Conservation (phyloP, 129 eudicot genomes). For the Tagetes erecta region DNA sequence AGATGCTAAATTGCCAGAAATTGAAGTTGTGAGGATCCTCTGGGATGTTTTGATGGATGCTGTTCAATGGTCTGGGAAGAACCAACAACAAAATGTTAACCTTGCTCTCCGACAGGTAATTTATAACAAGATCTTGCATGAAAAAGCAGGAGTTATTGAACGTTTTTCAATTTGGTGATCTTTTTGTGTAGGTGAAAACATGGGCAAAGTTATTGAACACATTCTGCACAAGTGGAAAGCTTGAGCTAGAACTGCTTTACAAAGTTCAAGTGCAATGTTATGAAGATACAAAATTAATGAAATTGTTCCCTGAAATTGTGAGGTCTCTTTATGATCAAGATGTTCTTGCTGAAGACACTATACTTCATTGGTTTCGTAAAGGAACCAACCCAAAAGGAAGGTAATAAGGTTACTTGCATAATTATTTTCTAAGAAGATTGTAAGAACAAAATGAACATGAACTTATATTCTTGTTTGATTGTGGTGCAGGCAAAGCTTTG, state of each 20-base stretch:
- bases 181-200: conserved; percentile 57
- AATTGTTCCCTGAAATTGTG: conserved; percentile 82
- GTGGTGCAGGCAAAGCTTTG: conserved; percentile 80
- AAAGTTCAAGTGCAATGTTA: conserved; percentile 90
- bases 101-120: conserved; percentile 87
- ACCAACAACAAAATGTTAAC: conserved; percentile 98
- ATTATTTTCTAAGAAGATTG: not conserved
- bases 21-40: conserved; percentile 79
- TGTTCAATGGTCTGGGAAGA: conserved; percentile 99
- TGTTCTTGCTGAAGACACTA: conserved; percentile 93
- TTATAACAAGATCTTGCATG: not conserved
- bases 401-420: conserved; percentile 29
- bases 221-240: conserved; percentile 79
- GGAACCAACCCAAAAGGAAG: conserved; percentile 98
- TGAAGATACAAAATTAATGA: conserved; percentile 89
- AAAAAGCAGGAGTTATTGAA: not conserved
- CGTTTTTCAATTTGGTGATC: not conserved
- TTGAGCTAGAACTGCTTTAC: conserved; percentile 72
- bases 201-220: conserved; percentile 72
- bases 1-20: conserved; percentile 91
- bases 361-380: conserved; percentile 95
- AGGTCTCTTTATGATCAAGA: conserved; percentile 91
- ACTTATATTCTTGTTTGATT: not conserved
- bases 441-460: not conserved
- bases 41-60: conserved; percentile 99